A percentile compares a stretch with the other conserved stretches of the same genome.
These are phyloP conservation scores for Kentomonas sorsogonicus DNA, from an alignment of 208 protist species.

Conservation along the genomic window DNA sequence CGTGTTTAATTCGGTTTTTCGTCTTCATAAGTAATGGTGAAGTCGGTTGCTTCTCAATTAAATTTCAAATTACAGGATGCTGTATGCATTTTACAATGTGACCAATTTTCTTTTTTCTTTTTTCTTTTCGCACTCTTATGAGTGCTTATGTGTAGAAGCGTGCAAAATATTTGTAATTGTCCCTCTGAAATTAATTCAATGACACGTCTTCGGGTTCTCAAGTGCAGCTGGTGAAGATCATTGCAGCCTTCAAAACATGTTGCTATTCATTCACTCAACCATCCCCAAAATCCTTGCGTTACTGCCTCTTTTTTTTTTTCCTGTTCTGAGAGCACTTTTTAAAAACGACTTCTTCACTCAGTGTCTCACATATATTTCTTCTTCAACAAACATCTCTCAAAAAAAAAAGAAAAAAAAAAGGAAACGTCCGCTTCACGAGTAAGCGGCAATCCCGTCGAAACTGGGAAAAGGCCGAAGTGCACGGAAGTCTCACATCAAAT, in stretches of 20 bases:
- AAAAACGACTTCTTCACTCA: too few species aligned
- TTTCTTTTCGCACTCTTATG: not conserved
- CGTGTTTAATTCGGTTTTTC: too few species aligned
- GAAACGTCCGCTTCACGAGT: not conserved
- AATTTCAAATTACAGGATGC: too few species aligned
- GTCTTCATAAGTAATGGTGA: too few species aligned
- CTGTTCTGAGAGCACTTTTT: too few species aligned
- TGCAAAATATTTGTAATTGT: not conserved
- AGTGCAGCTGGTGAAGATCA: too few species aligned
- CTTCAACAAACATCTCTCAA: not conserved
- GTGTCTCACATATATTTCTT: too few species aligned
- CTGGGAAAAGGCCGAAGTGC: not conserved
- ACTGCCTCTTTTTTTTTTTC: not conserved
- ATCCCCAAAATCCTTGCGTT: too few species aligned
- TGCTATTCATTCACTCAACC: too few species aligned
- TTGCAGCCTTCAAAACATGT: too few species aligned
- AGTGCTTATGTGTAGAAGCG: not conserved
- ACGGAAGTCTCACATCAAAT: not conserved
- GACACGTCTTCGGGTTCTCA: not conserved
- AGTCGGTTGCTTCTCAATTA: too few species aligned
- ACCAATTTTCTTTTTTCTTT: conserved; percentile 4
- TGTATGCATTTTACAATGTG: not conserved
- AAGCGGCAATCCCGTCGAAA: not conserved
- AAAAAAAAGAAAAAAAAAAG: not conserved
- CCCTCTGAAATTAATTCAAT: not conserved